Evolutionary conservation across 768 basidiomycete species (phyloP).

Genomic region (Auricularia cornea): DNA sequence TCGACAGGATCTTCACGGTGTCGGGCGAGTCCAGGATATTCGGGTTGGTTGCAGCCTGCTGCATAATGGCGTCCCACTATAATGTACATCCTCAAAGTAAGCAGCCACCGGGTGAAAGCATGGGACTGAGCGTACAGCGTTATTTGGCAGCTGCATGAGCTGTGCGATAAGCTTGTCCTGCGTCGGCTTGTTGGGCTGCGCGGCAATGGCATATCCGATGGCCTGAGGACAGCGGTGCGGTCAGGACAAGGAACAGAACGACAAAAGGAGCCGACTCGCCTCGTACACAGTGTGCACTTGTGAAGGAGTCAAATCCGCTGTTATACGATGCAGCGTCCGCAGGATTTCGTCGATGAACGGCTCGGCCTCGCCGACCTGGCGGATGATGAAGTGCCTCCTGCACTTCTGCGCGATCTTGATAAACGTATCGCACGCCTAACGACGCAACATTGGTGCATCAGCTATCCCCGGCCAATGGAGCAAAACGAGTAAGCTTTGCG

Average conservation of each 20-base stretch:
- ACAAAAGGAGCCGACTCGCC: conserved; percentile 4
- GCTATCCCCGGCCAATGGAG: no score
- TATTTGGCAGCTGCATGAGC: conserved; percentile 95
- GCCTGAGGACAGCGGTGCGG: conserved; percentile 60
- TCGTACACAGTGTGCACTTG: conserved; percentile 36
- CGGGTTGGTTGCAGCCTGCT: conserved; percentile 84
- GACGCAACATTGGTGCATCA: no score
- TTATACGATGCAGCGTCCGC: conserved; percentile 84
- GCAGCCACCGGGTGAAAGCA: no score
- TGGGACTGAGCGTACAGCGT: conserved; percentile 85
- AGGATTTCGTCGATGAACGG: conserved; percentile 98
- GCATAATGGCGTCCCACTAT: conserved; percentile 97
- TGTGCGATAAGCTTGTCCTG: conserved; percentile 93
- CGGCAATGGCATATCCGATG: conserved; percentile 98
- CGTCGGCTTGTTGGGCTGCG: conserved; percentile 94
- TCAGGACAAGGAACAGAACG: conserved; percentile 40
- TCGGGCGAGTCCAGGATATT: conserved; percentile 86
- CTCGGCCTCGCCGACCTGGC: conserved; percentile 92
- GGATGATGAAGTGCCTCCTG: conserved; percentile 95
- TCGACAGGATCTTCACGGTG: conserved; percentile 93
- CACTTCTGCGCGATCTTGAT: conserved; percentile 99
- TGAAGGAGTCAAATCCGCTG: conserved; percentile 86
- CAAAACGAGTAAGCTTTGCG: no score
- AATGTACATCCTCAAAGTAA: neutral
- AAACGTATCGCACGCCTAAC: conserved; percentile 93